Conservation (phyloP, 2,329 filamentous ascomycete species). For the Fusarium sp. region DNA sequence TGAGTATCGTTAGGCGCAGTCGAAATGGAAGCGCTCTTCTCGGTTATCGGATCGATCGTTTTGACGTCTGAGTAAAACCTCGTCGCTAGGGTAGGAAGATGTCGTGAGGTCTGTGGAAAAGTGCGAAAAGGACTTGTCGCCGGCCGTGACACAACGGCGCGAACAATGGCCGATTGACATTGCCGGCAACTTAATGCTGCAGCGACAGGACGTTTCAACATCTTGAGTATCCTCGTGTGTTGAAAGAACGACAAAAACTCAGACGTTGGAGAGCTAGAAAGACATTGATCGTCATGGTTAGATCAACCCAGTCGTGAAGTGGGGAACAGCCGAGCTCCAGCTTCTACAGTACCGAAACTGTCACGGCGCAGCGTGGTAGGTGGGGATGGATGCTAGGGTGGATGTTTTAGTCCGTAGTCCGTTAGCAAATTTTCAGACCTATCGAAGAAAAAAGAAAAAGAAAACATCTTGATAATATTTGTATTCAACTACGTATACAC, state of each 20-base stretch:
- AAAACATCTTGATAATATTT: background rate
- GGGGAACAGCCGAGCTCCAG: slow-evolving; percentile 28
- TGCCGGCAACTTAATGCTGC: slow-evolving; percentile 47
- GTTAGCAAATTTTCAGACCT: background rate
- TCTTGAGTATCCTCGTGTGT: slow-evolving; percentile 20
- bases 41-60: slow-evolving; percentile 11
- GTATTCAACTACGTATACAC: background rate
- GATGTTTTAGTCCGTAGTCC: background rate
- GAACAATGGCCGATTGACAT: slow-evolving; percentile 47
- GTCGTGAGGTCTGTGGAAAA: slow-evolving; percentile 37
- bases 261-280: slow-evolving; percentile 1
- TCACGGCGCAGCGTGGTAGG: background rate
- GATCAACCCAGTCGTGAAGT: slow-evolving; percentile 11
- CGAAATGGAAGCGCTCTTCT: slow-evolving; percentile 21
- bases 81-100: slow-evolving; percentile 31
- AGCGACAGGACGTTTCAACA: slow-evolving; percentile 48
- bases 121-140: slow-evolving; percentile 37
- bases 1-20: slow-evolving; percentile 30
- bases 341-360: slow-evolving; percentile 4
- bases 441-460: background rate
- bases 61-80: slow-evolving; percentile 42
- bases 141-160: slow-evolving; percentile 44
- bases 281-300: slow-evolving; percentile 16
- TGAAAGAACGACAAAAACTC: slow-evolving; percentile 1
- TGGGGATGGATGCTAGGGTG: background rate